phyloP scores from a whole-genome alignment of 306 rosid species.

The Inga laurina region DNA sequence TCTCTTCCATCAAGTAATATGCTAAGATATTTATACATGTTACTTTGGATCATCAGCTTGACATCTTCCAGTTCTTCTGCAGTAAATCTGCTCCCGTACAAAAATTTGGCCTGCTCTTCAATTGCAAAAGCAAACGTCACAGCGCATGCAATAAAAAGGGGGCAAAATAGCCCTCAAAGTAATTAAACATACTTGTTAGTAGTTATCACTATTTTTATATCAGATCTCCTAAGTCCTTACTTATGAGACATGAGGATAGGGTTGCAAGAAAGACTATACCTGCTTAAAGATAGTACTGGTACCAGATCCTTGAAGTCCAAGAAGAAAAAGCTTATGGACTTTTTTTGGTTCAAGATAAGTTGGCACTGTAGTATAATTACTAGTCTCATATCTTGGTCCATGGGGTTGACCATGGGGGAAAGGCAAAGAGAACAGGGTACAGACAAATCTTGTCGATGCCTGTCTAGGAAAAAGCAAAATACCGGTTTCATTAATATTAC shows the following conservation, averaged over 20 bases:
- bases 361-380: slow-evolving; percentile 80
- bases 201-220: background rate
- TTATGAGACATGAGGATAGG: background rate
- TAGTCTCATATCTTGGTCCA: slow-evolving; percentile 79
- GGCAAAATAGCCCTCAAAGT: background rate
- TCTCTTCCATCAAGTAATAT: slow-evolving; percentile 93
- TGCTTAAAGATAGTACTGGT: slow-evolving; percentile 97
- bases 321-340: slow-evolving; percentile 87
- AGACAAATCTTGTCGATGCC: slow-evolving; percentile 85
- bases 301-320: slow-evolving; percentile 92
- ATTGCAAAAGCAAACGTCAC: slow-evolving; percentile 33
- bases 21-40: slow-evolving; percentile 93
- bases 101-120: slow-evolving; percentile 75
- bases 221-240: background rate
- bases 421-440: slow-evolving; percentile 79
- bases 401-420: slow-evolving; percentile 79
- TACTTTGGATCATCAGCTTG: slow-evolving; percentile 95
- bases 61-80: slow-evolving; percentile 78
- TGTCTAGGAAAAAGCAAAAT: slow-evolving; percentile 53
- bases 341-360: slow-evolving; percentile 84
- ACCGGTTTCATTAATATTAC: slow-evolving; percentile 31
- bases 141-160: background rate
- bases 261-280: slow-evolving; percentile 40
- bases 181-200: background rate
- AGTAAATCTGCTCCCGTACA: slow-evolving; percentile 79